phyloP scores from a whole-genome alignment of 148 eudicot species.

The Rheum nobile region DNA sequence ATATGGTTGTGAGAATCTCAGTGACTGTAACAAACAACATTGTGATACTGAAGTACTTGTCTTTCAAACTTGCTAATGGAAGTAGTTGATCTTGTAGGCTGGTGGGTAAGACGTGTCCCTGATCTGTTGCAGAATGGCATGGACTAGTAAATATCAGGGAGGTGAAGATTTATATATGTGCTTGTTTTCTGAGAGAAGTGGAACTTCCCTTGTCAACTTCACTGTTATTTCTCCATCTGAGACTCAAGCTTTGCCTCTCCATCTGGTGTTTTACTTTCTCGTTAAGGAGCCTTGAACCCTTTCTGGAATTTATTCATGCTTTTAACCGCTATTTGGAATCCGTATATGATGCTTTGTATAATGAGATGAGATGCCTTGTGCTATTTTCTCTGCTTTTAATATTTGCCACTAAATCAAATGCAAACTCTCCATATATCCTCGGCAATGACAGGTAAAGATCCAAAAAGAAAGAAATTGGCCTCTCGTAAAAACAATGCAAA shows the following conservation, averaged over 20 bases:
- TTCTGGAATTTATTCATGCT: background rate
- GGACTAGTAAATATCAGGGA: background rate
- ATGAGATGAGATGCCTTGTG: background rate
- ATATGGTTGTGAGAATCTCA: background rate
- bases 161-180: conserved; percentile 1
- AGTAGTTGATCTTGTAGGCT: background rate
- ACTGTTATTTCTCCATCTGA: background rate
- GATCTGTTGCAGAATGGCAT: background rate
- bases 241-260: background rate
- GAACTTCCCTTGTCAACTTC: background rate
- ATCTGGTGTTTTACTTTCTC: background rate
- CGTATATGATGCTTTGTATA: background rate
- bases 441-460: background rate
- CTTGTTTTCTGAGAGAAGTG: background rate
- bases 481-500: background rate
- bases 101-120: background rate
- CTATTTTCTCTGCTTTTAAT: background rate
- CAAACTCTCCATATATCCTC: background rate
- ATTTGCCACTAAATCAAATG: background rate
- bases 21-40: background rate
- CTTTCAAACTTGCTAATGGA: background rate
- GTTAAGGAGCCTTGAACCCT: background rate
- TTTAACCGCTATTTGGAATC: background rate
- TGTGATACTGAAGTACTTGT: background rate
- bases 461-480: background rate